These are phyloP conservation scores for Knufia fluminis DNA, from an alignment of 2,329 filamentous ascomycete species.

Conservation along the genomic window DNA sequence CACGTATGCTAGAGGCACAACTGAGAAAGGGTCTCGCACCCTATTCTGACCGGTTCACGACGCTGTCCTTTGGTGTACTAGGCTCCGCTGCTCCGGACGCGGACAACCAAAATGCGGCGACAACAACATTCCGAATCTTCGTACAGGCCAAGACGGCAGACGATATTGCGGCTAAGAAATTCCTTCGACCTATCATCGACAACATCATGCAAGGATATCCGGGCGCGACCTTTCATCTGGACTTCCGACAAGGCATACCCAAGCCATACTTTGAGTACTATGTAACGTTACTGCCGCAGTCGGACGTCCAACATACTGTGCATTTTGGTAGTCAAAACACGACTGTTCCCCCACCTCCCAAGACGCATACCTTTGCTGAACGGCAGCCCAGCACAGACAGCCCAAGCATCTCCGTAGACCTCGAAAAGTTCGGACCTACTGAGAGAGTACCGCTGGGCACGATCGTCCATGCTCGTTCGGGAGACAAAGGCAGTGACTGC, in stretches of 20 bases:
- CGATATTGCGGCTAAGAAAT: slow-evolving; percentile 26
- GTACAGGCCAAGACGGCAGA: slow-evolving; percentile 37
- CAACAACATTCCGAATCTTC: slow-evolving; percentile 35
- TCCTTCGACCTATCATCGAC: slow-evolving; percentile 30
- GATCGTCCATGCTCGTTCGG: slow-evolving; percentile 29
- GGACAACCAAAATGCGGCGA: slow-evolving; percentile 34
- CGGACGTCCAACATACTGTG: slow-evolving; percentile 24
- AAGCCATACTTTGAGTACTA: slow-evolving; percentile 29
- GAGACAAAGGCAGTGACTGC: slow-evolving; percentile 29
- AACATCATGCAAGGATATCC: slow-evolving; percentile 36
- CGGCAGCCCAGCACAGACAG: slow-evolving; percentile 21
- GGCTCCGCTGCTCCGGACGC: slow-evolving; percentile 29
- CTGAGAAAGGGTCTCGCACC: slow-evolving; percentile 32
- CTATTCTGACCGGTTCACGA: slow-evolving; percentile 27
- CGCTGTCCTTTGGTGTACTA: slow-evolving; percentile 26
- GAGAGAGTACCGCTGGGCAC: slow-evolving; percentile 25
- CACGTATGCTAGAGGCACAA: slow-evolving; percentile 38
- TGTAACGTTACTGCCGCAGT: slow-evolving; percentile 23
- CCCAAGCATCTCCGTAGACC: slow-evolving; percentile 18
- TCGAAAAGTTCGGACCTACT: slow-evolving; percentile 25
- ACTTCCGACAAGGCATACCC: slow-evolving; percentile 28
- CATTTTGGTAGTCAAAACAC: slow-evolving; percentile 23
- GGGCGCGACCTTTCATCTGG: slow-evolving; percentile 31
- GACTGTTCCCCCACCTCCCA: slow-evolving; percentile 21
- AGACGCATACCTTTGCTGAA: slow-evolving; percentile 21